phyloP scores from a whole-genome alignment of 75 land plant species.

The Chamaecyparis obtusa region DNA sequence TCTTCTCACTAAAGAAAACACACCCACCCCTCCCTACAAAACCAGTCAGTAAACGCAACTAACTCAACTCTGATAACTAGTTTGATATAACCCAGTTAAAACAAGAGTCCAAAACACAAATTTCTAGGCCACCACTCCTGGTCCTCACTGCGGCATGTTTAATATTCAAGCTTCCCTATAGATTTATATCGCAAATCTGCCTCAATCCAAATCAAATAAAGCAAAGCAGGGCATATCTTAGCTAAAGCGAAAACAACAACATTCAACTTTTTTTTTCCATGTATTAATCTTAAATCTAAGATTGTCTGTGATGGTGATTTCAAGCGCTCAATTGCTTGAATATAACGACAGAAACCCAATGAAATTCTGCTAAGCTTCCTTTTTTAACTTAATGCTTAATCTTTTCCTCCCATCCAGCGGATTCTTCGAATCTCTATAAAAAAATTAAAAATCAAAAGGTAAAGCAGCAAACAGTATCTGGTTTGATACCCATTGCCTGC shows the following conservation, averaged over 20 bases:
- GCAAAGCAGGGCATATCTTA: background rate
- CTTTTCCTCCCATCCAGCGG: background rate
- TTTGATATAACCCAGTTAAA: background rate
- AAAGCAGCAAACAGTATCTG: background rate
- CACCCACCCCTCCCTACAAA: too few relatives aligned
- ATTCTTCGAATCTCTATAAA: background rate
- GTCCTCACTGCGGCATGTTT: background rate
- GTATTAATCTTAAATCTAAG: background rate
- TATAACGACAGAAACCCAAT: background rate
- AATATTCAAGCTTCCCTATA: background rate
- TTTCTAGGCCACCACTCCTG: background rate
- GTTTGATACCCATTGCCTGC: constrained; percentile 4
- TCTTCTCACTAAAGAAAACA: background rate
- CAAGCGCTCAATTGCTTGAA: constrained; percentile 4
- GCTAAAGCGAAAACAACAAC: constrained; percentile 14
- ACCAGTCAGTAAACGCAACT: too few relatives aligned
- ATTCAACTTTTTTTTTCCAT: constrained; percentile 1
- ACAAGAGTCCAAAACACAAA: background rate
- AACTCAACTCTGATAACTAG: background rate
- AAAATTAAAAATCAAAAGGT: background rate
- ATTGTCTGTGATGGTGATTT: background rate
- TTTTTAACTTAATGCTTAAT: background rate
- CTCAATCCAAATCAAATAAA: background rate
- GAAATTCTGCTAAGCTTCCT: background rate
- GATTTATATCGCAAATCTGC: background rate